Evolutionary conservation across 441 rosid genomes (phyloP), one percentile per base, ranked within the genome.

Genomic region (Isatis lusitanica): DNA sequence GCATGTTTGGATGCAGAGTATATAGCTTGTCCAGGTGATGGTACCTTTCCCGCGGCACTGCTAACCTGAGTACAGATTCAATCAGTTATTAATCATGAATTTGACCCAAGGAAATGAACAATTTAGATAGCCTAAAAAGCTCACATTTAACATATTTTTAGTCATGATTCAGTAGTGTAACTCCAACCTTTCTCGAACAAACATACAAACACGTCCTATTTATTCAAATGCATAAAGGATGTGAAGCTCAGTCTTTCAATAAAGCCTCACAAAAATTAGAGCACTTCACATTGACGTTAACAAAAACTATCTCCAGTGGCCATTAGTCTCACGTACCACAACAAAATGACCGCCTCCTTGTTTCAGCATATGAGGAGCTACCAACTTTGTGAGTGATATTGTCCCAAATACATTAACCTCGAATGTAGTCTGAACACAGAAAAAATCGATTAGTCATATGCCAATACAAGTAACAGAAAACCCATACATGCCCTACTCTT

Each of bases 31-130:
- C 97, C 97, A 6, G 98, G 98, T 67, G 95, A 82, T 33, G 97
- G 97, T 69, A 88, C 83, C 84, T 94, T 94, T 63, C 97, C 98
- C 39, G 98, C 98, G 26, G 97, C 98, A 85, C 98, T 94, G 83
- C 98, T 94, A 86, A 94, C 88, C 98, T 91, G 83, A 50, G 58
- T 78, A 55, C 28, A 51, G 9, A 76, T 26, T 47, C 53, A 50
- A 8, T 57, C 67, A 38, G 11, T 12, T 39, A 56, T 6, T 63
- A 40, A 60, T 15, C 13, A 58, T 42, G 56, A 50, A 47, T 17
- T 64, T 18, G 58, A 9, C 18, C 51, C 4, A 55, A 47, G 13
- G 38, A 74, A 56, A 53, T 67, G 33, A 36, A 48, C 51, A 61
- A 35, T 10, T 30, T 33, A 64, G 10, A 53, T 56, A 44, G 40